phyloP scores from a whole-genome alignment of 495 filamentous ascomycete species.

The Neurospora sp. region DNA sequence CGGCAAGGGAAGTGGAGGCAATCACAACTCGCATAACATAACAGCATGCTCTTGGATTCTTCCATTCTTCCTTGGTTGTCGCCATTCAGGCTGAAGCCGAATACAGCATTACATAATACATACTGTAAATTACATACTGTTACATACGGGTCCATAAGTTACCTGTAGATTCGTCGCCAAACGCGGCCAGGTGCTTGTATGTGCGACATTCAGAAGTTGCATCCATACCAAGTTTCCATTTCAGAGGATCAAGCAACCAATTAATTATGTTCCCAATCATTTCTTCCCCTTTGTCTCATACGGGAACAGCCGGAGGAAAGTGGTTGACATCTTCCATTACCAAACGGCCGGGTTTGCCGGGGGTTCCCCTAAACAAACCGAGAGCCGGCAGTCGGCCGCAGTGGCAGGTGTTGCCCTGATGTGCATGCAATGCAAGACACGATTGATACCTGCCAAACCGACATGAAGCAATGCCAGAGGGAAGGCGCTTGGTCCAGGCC shows the following conservation, averaged over 20 bases:
- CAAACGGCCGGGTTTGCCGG: not conserved
- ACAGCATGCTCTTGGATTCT: not conserved
- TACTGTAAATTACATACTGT: not conserved
- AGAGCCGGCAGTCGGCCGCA: too few relatives aligned
- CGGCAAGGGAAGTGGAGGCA: not conserved
- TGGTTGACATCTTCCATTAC: not conserved
- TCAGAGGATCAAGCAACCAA: not conserved
- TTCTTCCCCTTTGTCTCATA: not conserved
- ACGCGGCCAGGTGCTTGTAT: not conserved
- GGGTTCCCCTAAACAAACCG: too few relatives aligned
- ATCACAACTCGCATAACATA: not conserved
- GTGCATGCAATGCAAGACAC: too few relatives aligned
- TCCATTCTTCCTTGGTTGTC: not conserved
- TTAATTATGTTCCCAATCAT: not conserved
- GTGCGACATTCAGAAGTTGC: not conserved
- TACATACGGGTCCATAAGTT: not conserved
- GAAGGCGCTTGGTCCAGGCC: not conserved
- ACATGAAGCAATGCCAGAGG: not conserved
- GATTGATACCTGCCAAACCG: not conserved
- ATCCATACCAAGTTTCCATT: not conserved
- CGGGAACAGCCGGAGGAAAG: not conserved
- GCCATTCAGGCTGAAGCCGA: not conserved
- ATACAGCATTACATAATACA: not conserved
- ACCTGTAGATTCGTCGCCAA: not conserved
- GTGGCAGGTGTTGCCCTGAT: too few relatives aligned